A percentile compares a stretch with the other conserved stretches of the same genome.
phyloP scores from a whole-genome alignment of 495 filamentous ascomycete species.

The Penicillium mononematosum region DNA sequence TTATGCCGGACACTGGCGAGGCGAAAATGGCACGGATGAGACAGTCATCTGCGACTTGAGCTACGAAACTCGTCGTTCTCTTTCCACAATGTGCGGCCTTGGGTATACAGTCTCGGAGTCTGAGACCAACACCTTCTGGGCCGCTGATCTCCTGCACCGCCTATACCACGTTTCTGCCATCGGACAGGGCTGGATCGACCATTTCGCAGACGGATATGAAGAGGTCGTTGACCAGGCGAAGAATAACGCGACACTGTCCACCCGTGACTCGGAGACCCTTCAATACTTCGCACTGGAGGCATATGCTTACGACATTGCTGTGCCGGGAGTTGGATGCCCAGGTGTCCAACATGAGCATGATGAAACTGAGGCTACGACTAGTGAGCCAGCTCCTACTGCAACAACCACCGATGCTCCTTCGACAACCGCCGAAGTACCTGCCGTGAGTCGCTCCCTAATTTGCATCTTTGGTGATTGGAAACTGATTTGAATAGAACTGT shows the following conservation, averaged over 20 bases:
- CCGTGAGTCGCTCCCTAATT: constrained; percentile 17
- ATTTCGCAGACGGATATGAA: constrained; percentile 54
- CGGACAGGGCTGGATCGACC: constrained; percentile 53
- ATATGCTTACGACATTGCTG: constrained; percentile 53
- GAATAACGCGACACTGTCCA: constrained; percentile 36
- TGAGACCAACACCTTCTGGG: constrained; percentile 56
- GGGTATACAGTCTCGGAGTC: constrained; percentile 51
- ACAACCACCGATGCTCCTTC: constrained; percentile 12
- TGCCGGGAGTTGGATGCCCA: constrained; percentile 53
- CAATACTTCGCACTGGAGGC: constrained; percentile 60
- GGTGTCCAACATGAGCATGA: constrained; percentile 29
- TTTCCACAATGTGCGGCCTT: constrained; percentile 51
- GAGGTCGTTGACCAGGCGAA: constrained; percentile 46
- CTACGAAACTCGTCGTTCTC: constrained; percentile 46
- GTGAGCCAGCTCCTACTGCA: neutral
- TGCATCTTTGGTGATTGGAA: neutral
- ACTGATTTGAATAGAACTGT: constrained; percentile 28
- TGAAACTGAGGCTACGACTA: constrained; percentile 1
- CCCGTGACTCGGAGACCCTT: constrained; percentile 52
- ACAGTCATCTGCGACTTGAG: constrained; percentile 62
- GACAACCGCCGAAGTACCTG: constrained; percentile 19
- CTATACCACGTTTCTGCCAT: constrained; percentile 54
- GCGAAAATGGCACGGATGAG: constrained; percentile 54
- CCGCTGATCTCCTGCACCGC: constrained; percentile 56
- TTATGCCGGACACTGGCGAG: constrained; percentile 61